Percentiles rank a stretch among this genome's conserved stretches.
These are phyloP conservation scores for Ploettnerulaceae sp. DNA, from an alignment of 2,329 filamentous ascomycete genomes.

Conservation along the genomic window DNA sequence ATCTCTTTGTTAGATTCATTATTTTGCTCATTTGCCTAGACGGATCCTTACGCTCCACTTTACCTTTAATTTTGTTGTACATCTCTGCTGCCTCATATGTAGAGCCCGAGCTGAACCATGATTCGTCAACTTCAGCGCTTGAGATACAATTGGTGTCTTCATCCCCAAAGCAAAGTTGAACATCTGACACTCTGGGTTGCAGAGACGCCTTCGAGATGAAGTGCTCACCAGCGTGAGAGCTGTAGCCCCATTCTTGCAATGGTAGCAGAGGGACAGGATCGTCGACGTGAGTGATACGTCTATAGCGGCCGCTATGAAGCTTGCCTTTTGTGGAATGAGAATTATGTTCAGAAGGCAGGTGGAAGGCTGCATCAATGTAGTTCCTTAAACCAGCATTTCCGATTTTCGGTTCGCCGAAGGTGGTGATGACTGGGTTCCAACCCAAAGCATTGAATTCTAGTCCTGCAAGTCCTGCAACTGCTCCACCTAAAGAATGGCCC, in stretches of 20 bases:
- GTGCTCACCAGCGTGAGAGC: conserved; percentile 79
- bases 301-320: conserved; percentile 55
- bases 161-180: conserved; percentile 67
- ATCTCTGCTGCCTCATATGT: conserved; percentile 4
- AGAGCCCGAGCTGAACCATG: conserved; percentile 10
- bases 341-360: conserved; percentile 12
- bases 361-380: conserved; percentile 24
- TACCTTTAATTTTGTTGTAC: conserved; percentile 6
- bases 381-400: conserved; percentile 54
- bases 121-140: conserved; percentile 36
- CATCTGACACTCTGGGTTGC: conserved; percentile 61
- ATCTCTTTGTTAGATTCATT: conserved; percentile 23
- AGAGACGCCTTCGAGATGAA: conserved; percentile 71
- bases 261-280: conserved; percentile 90
- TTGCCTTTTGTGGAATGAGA: conserved; percentile 70
- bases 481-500: conserved; percentile 85
- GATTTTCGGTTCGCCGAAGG: conserved; percentile 80
- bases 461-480: conserved; percentile 81
- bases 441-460: conserved; percentile 73
- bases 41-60: conserved; percentile 44
- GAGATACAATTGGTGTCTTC: conserved; percentile 68
- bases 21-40: conserved; percentile 1
- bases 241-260: conserved; percentile 81
- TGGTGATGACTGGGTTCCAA: conserved; percentile 74
- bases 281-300: conserved; percentile 76